Conservation (phyloP, 192 early-diverging fungal genomes). For the Coemansia sp. region DNA sequence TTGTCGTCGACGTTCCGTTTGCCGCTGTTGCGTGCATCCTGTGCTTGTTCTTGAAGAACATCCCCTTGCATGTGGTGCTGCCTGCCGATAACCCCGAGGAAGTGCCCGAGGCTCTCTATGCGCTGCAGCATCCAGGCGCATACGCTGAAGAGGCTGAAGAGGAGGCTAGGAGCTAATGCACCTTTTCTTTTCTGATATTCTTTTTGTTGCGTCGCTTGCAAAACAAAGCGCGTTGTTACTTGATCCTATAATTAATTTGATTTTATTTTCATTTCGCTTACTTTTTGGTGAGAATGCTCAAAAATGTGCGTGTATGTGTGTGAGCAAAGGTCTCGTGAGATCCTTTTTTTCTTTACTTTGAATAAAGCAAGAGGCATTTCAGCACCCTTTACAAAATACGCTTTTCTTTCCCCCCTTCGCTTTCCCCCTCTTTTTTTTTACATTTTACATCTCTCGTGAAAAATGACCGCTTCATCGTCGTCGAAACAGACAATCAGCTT, state of each 20-base stretch:
- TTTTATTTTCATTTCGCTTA: background rate
- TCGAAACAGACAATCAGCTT: constrained; percentile 60
- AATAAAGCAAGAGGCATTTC: too few species aligned
- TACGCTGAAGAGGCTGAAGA: background rate
- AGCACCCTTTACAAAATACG: background rate
- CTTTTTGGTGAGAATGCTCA: background rate
- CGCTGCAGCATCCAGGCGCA: constrained; percentile 15
- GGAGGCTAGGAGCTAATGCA: background rate
- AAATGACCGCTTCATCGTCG: constrained; percentile 41
- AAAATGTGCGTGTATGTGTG: background rate
- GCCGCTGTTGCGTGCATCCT: constrained; percentile 40
- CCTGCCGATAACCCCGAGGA: constrained; percentile 26
- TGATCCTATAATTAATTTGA: background rate
- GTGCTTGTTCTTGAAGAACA: constrained; percentile 35
- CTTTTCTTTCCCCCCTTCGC: background rate
- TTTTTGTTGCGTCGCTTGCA: too few species aligned
- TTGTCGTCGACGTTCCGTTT: constrained; percentile 49
- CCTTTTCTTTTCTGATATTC: too few species aligned
- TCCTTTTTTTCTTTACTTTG: background rate
- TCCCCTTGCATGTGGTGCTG: constrained; percentile 38
- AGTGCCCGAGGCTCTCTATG: constrained; percentile 21
- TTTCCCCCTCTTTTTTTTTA: constrained; percentile 9
- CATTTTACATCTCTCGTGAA: constrained; percentile 4
- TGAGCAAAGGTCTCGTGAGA: background rate
- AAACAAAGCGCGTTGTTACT: too few species aligned